These are phyloP conservation scores for Backusella circina DNA, from an alignment of 192 early-diverging fungal genomes.

Conservation along the genomic window DNA sequence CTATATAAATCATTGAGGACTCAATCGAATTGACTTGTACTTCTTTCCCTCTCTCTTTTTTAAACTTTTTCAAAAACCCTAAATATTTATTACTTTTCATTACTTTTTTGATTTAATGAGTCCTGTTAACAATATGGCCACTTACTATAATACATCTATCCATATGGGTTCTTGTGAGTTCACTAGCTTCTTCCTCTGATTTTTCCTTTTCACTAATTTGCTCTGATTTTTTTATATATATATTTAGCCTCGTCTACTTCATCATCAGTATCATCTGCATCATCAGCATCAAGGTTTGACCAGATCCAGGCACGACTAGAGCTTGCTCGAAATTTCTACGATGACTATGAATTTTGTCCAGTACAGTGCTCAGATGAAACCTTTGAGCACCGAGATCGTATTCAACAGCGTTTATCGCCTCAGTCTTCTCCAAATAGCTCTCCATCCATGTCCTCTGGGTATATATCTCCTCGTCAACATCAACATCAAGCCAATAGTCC, in stretches of 20 bases:
- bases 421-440: constrained; percentile 17
- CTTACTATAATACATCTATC: constrained; percentile 6
- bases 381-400: constrained; percentile 25
- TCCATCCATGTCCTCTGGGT: constrained; percentile 10
- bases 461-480: background rate
- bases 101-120: constrained; percentile 3
- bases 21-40: background rate
- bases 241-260: background rate
- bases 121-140: constrained; percentile 2
- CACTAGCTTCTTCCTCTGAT: background rate
- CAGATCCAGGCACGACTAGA: constrained; percentile 46
- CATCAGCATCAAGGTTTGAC: constrained; percentile 29
- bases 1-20: background rate
- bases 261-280: background rate
- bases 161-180: constrained; percentile 1
- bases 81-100: background rate
- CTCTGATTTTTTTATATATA: background rate
- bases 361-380: constrained; percentile 48
- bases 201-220: background rate
- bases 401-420: constrained; percentile 20
- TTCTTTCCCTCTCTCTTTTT: background rate
- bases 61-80: background rate
- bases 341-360: constrained; percentile 58
- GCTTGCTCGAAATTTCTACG: constrained; percentile 49
- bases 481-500: background rate